phyloP scores from a whole-genome alignment of 805 yeast genomes.

The Vanderwaltozyma tropicalis region DNA sequence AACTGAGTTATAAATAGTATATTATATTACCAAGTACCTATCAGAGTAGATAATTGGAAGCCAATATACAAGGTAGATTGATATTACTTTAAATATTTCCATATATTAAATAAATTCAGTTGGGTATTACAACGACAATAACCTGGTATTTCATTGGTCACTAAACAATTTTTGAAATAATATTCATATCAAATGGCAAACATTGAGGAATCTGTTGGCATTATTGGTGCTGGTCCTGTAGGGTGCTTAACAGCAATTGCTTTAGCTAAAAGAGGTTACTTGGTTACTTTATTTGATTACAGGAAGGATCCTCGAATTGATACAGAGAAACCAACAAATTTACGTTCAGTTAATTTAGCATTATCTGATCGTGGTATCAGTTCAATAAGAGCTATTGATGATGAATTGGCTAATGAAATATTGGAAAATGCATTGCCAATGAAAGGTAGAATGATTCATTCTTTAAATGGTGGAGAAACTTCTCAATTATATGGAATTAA shows the following conservation, averaged over 20 bases:
- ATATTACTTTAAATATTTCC: too few relatives aligned
- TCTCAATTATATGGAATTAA: constrained; percentile 69
- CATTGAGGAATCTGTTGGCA: constrained; percentile 33
- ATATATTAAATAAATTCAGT: too few relatives aligned
- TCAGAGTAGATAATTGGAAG: too few relatives aligned
- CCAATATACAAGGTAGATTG: too few relatives aligned
- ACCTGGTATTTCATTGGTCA: too few relatives aligned
- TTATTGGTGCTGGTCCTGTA: constrained; percentile 86
- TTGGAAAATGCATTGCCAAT: constrained; percentile 64
- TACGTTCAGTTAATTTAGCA: constrained; percentile 76
- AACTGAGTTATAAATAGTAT: too few relatives aligned
- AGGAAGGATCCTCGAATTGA: constrained; percentile 54
- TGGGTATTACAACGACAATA: too few relatives aligned
- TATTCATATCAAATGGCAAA: too few relatives aligned
- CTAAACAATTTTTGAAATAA: too few relatives aligned
- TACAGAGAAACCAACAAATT: constrained; percentile 28
- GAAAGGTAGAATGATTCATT: constrained; percentile 87
- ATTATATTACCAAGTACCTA: too few relatives aligned
- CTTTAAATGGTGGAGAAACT: constrained; percentile 47
- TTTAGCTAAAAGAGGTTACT: constrained; percentile 56
- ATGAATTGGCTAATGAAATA: constrained; percentile 44
- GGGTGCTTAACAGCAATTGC: constrained; percentile 83
- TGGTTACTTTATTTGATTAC: constrained; percentile 62
- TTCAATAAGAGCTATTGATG: constrained; percentile 55
- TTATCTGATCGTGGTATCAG: constrained; percentile 76